These are phyloP conservation scores for Penicillium sp. DNA, from an alignment of 2,329 filamentous ascomycete genomes.

Conservation along the genomic window DNA sequence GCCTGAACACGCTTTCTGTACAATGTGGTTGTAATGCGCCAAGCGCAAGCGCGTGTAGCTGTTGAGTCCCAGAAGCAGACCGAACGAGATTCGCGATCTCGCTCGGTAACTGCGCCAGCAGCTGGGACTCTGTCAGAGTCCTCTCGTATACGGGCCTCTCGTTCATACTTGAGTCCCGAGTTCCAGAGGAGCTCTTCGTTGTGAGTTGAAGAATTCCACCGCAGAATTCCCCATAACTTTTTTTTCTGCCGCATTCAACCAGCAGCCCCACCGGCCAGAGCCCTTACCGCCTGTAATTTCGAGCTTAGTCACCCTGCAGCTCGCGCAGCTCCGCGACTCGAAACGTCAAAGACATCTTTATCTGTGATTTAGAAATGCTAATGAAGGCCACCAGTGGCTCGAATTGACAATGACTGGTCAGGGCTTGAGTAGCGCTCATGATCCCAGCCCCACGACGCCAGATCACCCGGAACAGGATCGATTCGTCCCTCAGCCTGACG, in stretches of 20 bases:
- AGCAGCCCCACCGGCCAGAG: conserved; percentile 25
- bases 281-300: conserved; percentile 26
- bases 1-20: conserved; percentile 70
- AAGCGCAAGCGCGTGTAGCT: conserved; percentile 69
- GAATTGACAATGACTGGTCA: conserved; percentile 27
- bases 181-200: conserved; percentile 32
- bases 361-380: conserved; percentile 15
- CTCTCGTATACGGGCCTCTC: conserved; percentile 44
- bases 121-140: conserved; percentile 52
- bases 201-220: conserved; percentile 24
- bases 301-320: conserved; percentile 20
- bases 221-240: conserved; percentile 23
- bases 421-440: conserved; percentile 13
- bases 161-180: conserved; percentile 37
- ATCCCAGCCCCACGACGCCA: conserved; percentile 9
- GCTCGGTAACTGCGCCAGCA: conserved; percentile 61
- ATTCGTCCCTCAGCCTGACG: conserved; percentile 18
- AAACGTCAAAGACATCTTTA: conserved; percentile 7
- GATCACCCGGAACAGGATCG: conserved; percentile 11
- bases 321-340: conserved; percentile 20
- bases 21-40: conserved; percentile 67
- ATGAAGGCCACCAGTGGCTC: conserved; percentile 22
- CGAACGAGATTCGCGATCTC: conserved; percentile 69
- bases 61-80: conserved; percentile 60
- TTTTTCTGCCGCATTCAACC: conserved; percentile 36